Percentiles rank a stretch among this genome's conserved stretches.
Evolutionary conservation across 2,329 filamentous ascomycete genomes (phyloP).

Genomic region (Scedosporium minutisporum): DNA sequence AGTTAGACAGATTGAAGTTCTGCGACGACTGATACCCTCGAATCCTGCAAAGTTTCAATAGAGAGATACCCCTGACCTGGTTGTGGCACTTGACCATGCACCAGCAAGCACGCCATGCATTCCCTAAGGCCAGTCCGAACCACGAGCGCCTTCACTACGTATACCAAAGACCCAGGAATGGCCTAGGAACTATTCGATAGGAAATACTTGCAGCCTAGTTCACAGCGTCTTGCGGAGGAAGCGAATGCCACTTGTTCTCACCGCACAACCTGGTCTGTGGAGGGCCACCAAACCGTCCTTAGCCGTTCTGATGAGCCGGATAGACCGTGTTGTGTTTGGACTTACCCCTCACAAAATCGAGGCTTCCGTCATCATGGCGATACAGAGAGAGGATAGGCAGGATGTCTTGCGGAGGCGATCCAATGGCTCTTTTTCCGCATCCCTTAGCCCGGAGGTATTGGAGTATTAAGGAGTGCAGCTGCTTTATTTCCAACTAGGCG

Average conservation of each 20-base stretch:
- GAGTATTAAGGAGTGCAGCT: not conserved
- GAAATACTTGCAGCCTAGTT: too few species aligned
- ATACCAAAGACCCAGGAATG: too few species aligned
- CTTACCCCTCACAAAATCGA: not conserved
- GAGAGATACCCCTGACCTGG: not conserved
- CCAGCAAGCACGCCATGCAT: not conserved
- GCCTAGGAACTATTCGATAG: too few species aligned
- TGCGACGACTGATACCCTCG: constrained; percentile 57
- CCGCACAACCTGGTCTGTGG: too few species aligned
- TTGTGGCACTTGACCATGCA: not conserved
- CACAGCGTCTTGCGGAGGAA: too few species aligned
- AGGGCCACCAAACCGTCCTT: too few species aligned
- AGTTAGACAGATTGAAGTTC: constrained; percentile 57
- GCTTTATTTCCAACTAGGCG: not conserved
- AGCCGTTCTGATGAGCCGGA: not conserved
- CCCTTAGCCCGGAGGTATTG: not conserved
- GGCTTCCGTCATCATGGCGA: too few species aligned
- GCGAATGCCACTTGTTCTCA: too few species aligned
- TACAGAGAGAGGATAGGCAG: not conserved
- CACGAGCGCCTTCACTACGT: not conserved
- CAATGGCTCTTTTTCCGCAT: not conserved
- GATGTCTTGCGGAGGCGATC: not conserved
- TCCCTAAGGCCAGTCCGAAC: not conserved
- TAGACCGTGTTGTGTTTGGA: not conserved
- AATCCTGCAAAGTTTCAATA: constrained; percentile 40